Evolutionary conservation across 257 asterid species (phyloP).

Genomic region (Rubia yunnanensis): DNA sequence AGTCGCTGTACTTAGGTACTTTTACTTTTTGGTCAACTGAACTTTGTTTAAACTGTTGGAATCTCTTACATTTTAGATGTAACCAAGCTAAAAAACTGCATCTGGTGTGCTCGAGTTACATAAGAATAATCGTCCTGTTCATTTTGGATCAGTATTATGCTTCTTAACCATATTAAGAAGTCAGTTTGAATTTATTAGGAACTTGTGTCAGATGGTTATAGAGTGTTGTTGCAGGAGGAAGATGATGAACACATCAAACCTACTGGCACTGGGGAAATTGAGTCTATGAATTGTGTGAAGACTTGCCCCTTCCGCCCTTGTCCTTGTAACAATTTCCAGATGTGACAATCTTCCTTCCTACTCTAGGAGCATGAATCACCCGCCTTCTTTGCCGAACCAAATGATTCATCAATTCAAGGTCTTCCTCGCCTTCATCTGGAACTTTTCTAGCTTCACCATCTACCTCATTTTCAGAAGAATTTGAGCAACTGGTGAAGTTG

Average conservation of each 20-base stretch:
- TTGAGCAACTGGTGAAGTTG: constrained; percentile 37
- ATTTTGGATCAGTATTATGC: no score
- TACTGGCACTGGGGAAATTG: no score
- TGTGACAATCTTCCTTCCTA: constrained; percentile 45
- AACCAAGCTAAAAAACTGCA: neutral
- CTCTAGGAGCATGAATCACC: constrained; percentile 67
- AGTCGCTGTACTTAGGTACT: no score
- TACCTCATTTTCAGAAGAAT: constrained; percentile 26
- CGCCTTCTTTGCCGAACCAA: constrained; percentile 55
- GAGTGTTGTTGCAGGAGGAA: constrained; percentile 56
- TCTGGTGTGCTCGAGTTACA: constrained; percentile 25
- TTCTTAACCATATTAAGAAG: constrained; percentile 4
- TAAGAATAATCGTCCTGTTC: constrained; percentile 27
- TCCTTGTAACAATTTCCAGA: constrained; percentile 80
- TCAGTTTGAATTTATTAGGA: no score
- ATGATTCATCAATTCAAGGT: constrained; percentile 55
- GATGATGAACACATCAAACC: constrained; percentile 15
- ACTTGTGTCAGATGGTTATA: no score
- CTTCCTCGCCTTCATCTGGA: constrained; percentile 25
- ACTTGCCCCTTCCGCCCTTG: constrained; percentile 78
- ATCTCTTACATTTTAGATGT: no score
- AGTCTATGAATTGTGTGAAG: constrained; percentile 67
- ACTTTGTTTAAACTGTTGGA: no score
- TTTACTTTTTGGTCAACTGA: neutral
- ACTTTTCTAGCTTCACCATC: constrained; percentile 21